These are phyloP conservation scores for Plasmodium cynomolgi DNA, from an alignment of 169 alveolate species.

Conservation along the genomic window DNA sequence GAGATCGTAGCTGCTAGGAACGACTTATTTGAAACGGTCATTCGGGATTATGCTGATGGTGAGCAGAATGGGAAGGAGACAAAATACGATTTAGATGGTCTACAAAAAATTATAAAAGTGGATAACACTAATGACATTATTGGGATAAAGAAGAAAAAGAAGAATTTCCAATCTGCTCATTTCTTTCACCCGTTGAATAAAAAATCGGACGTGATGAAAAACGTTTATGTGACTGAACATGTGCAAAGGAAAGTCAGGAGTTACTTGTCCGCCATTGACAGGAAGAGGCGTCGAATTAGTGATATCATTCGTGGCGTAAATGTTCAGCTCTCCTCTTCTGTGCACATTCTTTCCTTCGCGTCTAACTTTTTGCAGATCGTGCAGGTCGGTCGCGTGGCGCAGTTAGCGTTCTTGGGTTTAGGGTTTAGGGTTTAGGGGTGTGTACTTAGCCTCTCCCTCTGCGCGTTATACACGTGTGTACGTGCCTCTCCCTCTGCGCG, in stretches of 20 bases:
- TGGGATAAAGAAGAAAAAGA: constrained; percentile 40
- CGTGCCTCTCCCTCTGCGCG: no score
- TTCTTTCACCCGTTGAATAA: constrained; percentile 72
- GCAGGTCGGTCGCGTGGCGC: constrained; percentile 24
- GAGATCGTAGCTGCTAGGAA: constrained; percentile 13
- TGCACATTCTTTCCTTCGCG: constrained; percentile 72
- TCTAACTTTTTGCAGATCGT: constrained; percentile 70
- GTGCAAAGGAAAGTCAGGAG: constrained; percentile 29
- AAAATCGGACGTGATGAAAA: constrained; percentile 71
- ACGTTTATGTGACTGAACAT: constrained; percentile 56
- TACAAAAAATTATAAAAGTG: constrained; percentile 28
- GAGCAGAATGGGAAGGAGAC: not conserved
- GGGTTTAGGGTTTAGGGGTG: no score
- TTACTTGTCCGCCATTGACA: constrained; percentile 32
- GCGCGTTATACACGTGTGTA: no score
- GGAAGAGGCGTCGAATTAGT: constrained; percentile 31
- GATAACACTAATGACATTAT: constrained; percentile 59
- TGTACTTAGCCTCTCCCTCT: no score
- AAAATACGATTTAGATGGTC: constrained; percentile 3
- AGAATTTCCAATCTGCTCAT: not conserved
- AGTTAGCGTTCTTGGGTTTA: not conserved
- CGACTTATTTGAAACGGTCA: constrained; percentile 1
- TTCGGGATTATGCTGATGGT: constrained; percentile 9
- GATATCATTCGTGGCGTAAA: constrained; percentile 35
- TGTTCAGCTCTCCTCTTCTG: constrained; percentile 59